Base-by-base conservation (phyloP, 2,329 filamentous ascomycete species). In the Calonectria leucothoes region DNA sequence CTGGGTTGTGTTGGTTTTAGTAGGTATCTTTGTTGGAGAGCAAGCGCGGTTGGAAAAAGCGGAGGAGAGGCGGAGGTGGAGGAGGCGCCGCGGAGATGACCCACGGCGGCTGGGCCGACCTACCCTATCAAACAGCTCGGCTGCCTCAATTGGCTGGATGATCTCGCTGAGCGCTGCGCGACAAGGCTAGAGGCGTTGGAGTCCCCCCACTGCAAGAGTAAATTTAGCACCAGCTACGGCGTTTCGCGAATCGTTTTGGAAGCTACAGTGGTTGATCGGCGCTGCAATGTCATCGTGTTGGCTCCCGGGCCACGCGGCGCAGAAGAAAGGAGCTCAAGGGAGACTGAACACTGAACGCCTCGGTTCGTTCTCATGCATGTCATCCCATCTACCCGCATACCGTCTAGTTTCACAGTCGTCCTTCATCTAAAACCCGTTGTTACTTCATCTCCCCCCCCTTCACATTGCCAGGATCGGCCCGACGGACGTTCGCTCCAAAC, bases 401-500 rank as follows among this genome's bases (percentile, higher is more conserved):
- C 55, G 33, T 61, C 33, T 61, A 61, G 35, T 61, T 20, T 61
- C 33, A 61, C 12, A 15, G 55, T 25, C 55, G 23, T 61, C 55
- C 35, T 25, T 61, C 37, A 61, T 65, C 49, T 45, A 51, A 59
- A 31, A 23, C 55, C 59, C 49, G 49, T 14, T 57, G 23, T n/a
- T 39, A 37, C 64, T 68, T 55, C 52, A 35, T 65, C 61, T 31
- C 59, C 59, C 59, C 69, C 52, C 33, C 48, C 49, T 73, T 75
- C 72, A 80, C 72, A 77, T 76, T 70, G 71, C 65, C 70, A 17
- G 74, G 74, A 20, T 77, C 75, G 27, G 78, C 71, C 45, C 77
- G 79, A 66, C 79, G 80, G 27, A 93, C 88, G 76, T 87, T 86
- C 42, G 84, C 84, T 7, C 94, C 94, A 86, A 95, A 95, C 84